Conservation (phyloP, 2,329 filamentous ascomycete species). For the Xylaria sp. region DNA sequence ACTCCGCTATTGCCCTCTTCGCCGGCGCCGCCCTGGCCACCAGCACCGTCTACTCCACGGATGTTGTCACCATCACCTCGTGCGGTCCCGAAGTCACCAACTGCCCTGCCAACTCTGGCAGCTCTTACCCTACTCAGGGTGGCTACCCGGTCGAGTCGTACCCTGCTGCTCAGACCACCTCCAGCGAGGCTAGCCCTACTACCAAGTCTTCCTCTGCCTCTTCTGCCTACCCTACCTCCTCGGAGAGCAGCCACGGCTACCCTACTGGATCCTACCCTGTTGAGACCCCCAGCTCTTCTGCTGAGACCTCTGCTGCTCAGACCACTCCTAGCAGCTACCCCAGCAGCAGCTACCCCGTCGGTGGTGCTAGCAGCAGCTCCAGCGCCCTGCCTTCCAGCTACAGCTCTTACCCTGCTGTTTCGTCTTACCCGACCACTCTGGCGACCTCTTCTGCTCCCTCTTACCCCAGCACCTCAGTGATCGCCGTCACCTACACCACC, state of each 20-base stretch:
- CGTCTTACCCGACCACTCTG: constrained; percentile 41
- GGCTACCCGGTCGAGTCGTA: constrained; percentile 51
- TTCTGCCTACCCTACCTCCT: constrained; percentile 15
- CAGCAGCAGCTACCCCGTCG: constrained; percentile 36
- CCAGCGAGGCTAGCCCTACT: constrained; percentile 25
- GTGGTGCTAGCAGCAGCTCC: constrained; percentile 31
- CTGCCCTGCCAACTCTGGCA: constrained; percentile 64
- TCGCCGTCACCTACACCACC: constrained; percentile 57
- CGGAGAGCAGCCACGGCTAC: constrained; percentile 8
- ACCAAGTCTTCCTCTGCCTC: no score
- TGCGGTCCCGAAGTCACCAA: constrained; percentile 69
- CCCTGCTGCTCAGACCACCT: constrained; percentile 26
- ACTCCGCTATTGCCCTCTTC: constrained; percentile 64
- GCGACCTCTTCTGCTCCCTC: constrained; percentile 52
- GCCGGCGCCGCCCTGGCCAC: constrained; percentile 57
- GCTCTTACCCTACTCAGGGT: constrained; percentile 52
- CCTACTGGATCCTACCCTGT: constrained; percentile 19
- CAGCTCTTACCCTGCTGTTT: constrained; percentile 39
- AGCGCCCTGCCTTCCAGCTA: constrained; percentile 35
- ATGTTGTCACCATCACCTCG: constrained; percentile 70
- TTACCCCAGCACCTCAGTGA: constrained; percentile 56
- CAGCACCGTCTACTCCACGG: constrained; percentile 66
- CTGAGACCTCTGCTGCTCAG: constrained; percentile 16
- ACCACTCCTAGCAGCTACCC: constrained; percentile 34
- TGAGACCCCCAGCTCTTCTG: constrained; percentile 1